Base-by-base conservation (phyloP, 345 rosid genomes). In the Abelmoschus esculentus region DNA sequence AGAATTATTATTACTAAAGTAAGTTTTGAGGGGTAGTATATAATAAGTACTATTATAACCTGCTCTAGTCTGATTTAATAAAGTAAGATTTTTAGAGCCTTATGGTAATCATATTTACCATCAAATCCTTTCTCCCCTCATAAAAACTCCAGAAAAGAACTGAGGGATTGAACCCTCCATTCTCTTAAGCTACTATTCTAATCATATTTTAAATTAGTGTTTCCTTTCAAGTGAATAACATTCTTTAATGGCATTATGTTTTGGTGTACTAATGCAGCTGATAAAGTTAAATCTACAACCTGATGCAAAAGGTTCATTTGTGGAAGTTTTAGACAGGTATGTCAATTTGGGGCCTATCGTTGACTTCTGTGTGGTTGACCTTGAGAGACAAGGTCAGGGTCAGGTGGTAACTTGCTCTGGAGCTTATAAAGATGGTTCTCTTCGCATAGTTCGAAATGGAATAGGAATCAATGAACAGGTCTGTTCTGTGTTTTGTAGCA, bases 381-480 rank as follows among this genome's bases (percentile, higher is more conserved):
- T 90, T 56, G 98, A 93, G 86, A 89, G 97, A 84, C 98, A 90
- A 80, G 97, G 98, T 75, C 97, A 90, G 80, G 92, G 96, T 65
- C 98, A 93, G 83, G 96, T 93, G 72, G 96, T 93, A 36, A 93
- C 98, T 67, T 91, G 97, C 83, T 89, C 97, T 70, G 97, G 98
- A 77, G 97, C 95, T 69, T 84, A 89, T 57, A 93, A 93, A 85
- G 98, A 93, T 78, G 98, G 98, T 76, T 93, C 98, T 76, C 93
- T 93, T 60, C 89, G 96, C 65, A 83, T 93, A 42, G 96, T 93
- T 76, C 91, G 97, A 67, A 93, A 89, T 82, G 98, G 98, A 56
- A 90, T 93, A 69, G 98, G 98, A 83, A 90, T 93, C 66, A 93
- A 93, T 64, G 98, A 93, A 74, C 97, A 90, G 98, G 98, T 85